phyloP scores from a whole-genome alignment of 345 rosid species.

The Bruguiera gymnorhiza region DNA sequence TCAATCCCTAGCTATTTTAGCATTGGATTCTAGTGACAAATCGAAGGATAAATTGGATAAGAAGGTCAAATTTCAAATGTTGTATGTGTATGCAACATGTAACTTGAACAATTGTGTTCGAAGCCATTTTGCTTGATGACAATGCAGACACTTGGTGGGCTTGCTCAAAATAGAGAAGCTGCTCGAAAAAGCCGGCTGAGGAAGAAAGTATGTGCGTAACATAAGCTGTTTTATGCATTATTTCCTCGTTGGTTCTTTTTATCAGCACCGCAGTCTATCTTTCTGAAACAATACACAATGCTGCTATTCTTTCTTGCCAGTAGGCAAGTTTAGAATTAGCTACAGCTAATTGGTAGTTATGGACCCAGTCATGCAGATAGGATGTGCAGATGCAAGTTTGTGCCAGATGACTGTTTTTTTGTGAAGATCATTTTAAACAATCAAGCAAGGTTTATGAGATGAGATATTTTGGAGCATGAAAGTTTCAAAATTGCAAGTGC shows the following conservation, averaged over 20 bases:
- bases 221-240: not conserved
- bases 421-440: too few species aligned
- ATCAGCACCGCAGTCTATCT: not conserved
- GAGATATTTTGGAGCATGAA: too few species aligned
- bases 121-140: slow-evolving; percentile 23
- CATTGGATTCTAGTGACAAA: too few species aligned
- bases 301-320: not conserved
- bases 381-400: not conserved
- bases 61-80: too few species aligned
- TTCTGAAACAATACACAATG: not conserved
- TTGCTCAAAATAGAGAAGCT: slow-evolving; percentile 98
- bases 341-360: too few species aligned
- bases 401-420: too few species aligned
- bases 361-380: too few species aligned
- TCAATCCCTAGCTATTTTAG: too few species aligned
- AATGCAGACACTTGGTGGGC: slow-evolving; percentile 85
- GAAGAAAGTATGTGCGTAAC: slow-evolving; percentile 58
- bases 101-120: slow-evolving; percentile 8
- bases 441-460: too few species aligned
- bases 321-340: not conserved
- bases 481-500: too few species aligned
- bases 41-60: too few species aligned
- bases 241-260: not conserved
- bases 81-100: slow-evolving; percentile 12
- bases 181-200: slow-evolving; percentile 96